phyloP scores from a whole-genome alignment of 2,329 filamentous ascomycete species.

The Aspergillus sp. region DNA sequence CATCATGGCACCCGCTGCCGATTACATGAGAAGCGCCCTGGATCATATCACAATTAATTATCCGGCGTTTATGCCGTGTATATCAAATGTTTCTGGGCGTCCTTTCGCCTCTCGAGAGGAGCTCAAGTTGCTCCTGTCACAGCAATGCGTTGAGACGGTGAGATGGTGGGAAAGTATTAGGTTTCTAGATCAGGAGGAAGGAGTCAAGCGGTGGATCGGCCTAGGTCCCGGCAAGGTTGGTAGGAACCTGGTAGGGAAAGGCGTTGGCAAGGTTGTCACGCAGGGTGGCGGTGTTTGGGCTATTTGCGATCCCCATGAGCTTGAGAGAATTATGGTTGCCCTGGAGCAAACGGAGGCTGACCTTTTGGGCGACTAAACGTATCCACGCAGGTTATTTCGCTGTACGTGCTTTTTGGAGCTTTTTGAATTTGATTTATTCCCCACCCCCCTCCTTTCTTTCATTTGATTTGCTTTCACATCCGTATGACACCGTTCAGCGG shows the following conservation, averaged over 20 bases:
- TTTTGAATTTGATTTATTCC: neutral
- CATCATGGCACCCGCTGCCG: slow-evolving; percentile 82
- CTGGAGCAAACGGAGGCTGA: slow-evolving; percentile 62
- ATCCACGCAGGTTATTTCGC: neutral
- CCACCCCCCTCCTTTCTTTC: neutral
- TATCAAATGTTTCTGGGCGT: slow-evolving; percentile 81
- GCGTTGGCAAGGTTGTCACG: slow-evolving; percentile 78
- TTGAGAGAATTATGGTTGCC: slow-evolving; percentile 66
- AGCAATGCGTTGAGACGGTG: slow-evolving; percentile 88
- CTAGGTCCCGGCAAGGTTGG: slow-evolving; percentile 94
- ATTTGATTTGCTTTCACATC: neutral
- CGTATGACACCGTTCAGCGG: no score
- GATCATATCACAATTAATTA: slow-evolving; percentile 67
- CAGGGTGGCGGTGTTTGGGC: slow-evolving; percentile 94
- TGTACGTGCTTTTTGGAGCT: neutral
- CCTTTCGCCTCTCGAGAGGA: slow-evolving; percentile 74
- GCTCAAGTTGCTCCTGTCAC: slow-evolving; percentile 73
- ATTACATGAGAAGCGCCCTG: slow-evolving; percentile 69
- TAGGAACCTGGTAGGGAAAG: slow-evolving; percentile 88
- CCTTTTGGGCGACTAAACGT: neutral
- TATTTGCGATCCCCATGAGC: slow-evolving; percentile 75
- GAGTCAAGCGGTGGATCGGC: slow-evolving; percentile 82
- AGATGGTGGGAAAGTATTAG: slow-evolving; percentile 92
- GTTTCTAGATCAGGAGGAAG: slow-evolving; percentile 80
- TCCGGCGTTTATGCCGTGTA: slow-evolving; percentile 71